A percentile compares a stretch with the other conserved stretches of the same genome.
Evolutionary conservation across 768 basidiomycete species (phyloP).

Genomic region (Russula olivacea): DNA sequence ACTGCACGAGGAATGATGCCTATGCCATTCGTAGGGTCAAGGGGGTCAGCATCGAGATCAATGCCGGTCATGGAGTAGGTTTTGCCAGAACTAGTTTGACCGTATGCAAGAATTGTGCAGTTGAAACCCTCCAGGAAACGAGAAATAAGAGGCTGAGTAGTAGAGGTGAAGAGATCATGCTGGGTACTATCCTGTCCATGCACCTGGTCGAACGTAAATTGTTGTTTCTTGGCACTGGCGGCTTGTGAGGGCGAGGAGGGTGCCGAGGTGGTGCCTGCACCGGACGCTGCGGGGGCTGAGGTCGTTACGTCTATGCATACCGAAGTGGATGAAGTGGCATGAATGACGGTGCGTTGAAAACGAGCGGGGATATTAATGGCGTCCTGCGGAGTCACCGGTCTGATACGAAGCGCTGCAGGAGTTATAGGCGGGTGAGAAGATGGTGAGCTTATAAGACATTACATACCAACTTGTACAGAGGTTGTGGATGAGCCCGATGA

Average conservation of each 20-base stretch:
- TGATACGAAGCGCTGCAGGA: conserved; percentile 74
- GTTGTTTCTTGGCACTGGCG: conserved; percentile 56
- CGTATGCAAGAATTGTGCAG: conserved; percentile 96
- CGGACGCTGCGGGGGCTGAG: conserved; percentile 44
- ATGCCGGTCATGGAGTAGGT: conserved; percentile 97
- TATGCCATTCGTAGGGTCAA: conserved; percentile 77
- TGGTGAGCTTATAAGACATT: background rate
- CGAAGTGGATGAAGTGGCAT: conserved; percentile 64
- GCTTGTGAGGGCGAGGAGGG: conserved; percentile 40
- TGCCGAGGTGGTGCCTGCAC: conserved; percentile 41
- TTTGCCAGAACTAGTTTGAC: conserved; percentile 95
- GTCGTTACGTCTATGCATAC: conserved; percentile 76
- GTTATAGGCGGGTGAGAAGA: conserved; percentile 23
- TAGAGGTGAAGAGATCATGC: conserved; percentile 76
- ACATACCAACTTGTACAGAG: conserved; percentile 91
- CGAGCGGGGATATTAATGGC: conserved; percentile 82
- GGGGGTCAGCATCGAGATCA: conserved; percentile 81
- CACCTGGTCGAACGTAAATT: conserved; percentile 92
- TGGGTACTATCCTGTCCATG: conserved; percentile 83
- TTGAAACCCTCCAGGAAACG: conserved; percentile 94
- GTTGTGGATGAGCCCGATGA: conserved; percentile 58
- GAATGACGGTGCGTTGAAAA: conserved; percentile 87
- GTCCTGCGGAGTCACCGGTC: conserved; percentile 83
- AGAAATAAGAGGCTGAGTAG: conserved; percentile 77
- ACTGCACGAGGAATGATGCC: conserved; percentile 96